A percentile compares a stretch with the other conserved stretches of the same genome.
phyloP scores from a whole-genome alignment of 352 stramenopile genomes.

The Halophytophthora batemanensis region DNA sequence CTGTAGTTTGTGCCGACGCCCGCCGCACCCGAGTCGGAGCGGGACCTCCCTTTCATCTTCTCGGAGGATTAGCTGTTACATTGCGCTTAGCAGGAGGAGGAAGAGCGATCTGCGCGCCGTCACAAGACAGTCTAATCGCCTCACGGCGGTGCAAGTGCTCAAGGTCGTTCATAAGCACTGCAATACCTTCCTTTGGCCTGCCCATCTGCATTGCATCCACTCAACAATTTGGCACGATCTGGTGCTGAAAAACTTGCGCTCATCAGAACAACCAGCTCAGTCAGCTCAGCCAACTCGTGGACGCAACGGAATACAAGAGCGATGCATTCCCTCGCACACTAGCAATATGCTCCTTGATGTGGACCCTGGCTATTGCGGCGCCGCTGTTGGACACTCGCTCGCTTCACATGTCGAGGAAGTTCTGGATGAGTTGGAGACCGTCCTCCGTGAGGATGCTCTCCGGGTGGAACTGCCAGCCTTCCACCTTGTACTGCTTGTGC shows the following conservation, averaged over 20 bases:
- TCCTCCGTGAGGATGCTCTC: slow-evolving; percentile 86
- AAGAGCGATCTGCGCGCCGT: neutral
- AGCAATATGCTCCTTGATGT: neutral
- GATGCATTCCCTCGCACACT: slow-evolving; percentile 13
- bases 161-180: too few relatives aligned
- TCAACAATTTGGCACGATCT: neutral
- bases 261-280: too few relatives aligned
- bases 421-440: slow-evolving; percentile 81
- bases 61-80: slow-evolving; percentile 47
- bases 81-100: neutral
- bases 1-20: slow-evolving; percentile 45
- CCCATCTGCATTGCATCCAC: too few relatives aligned
- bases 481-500: slow-evolving; percentile 84
- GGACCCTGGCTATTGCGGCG: neutral
- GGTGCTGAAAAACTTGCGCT: neutral
- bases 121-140: slow-evolving; percentile 1
- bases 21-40: slow-evolving; percentile 32
- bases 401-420: slow-evolving; percentile 84
- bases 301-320: too few relatives aligned
- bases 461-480: slow-evolving; percentile 88
- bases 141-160: neutral
- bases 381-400: neutral
- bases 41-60: slow-evolving; percentile 73
- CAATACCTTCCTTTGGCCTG: too few relatives aligned
- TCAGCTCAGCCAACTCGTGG: too few relatives aligned